phyloP scores from a whole-genome alignment of 345 rosid genomes.

The Arabidopsis arenosa region DNA sequence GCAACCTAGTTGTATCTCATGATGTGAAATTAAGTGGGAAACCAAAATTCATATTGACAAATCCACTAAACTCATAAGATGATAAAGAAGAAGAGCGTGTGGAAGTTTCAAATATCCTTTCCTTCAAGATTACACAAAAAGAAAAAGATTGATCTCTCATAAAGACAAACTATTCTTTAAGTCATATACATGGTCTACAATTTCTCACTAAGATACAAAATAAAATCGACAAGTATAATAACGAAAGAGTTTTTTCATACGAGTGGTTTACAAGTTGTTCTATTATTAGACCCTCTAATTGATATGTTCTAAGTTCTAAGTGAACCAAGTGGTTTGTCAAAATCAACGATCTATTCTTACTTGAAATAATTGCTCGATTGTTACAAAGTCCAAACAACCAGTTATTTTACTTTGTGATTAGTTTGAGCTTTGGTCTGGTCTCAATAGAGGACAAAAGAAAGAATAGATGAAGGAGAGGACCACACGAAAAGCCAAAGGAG shows the following conservation, averaged over 20 bases:
- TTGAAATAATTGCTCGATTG: background rate
- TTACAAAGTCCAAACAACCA: background rate
- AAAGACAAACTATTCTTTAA: background rate
- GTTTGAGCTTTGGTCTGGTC: background rate
- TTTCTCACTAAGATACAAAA: slow-evolving; percentile 1
- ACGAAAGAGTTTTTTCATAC: no score
- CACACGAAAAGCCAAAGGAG: slow-evolving; percentile 39
- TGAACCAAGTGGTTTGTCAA: background rate
- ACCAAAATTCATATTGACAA: slow-evolving; percentile 28
- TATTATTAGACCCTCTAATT: no score
- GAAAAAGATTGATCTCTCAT: background rate
- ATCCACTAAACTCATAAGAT: slow-evolving; percentile 24
- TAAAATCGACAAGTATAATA: background rate
- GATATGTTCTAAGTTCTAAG: background rate
- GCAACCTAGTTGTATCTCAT: slow-evolving; percentile 38
- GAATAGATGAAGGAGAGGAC: slow-evolving; percentile 30
- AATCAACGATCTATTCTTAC: background rate
- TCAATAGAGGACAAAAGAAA: slow-evolving; percentile 13
- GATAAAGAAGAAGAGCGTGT: slow-evolving; percentile 16
- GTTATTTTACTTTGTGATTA: background rate
- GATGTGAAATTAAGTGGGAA: slow-evolving; percentile 37
- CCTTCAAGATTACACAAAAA: background rate
- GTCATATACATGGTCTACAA: background rate
- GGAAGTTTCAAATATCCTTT: slow-evolving; percentile 9
- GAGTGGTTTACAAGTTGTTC: no score